phyloP scores from a whole-genome alignment of 2,329 filamentous ascomycete genomes.

The Trichoderma harzianum region DNA sequence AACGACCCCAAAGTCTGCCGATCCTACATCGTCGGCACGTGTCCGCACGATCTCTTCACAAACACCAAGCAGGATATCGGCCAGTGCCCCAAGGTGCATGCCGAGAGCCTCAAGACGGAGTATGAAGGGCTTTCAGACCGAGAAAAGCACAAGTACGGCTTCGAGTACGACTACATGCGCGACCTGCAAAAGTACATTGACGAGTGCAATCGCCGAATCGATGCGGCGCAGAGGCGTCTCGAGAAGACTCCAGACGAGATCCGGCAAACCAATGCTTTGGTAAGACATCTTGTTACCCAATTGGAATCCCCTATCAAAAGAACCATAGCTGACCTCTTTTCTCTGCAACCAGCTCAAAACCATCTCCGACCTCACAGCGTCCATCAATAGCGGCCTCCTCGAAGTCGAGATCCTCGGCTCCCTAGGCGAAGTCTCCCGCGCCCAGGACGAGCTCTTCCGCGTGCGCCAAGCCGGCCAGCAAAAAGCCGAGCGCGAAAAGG shows the following conservation, averaged over 20 bases:
- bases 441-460: constrained; percentile 84
- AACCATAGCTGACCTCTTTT: not conserved
- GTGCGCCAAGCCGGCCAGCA: constrained; percentile 75
- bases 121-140: constrained; percentile 71
- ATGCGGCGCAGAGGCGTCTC: constrained; percentile 79
- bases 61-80: constrained; percentile 98
- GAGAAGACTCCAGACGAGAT: constrained; percentile 99
- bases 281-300: constrained; percentile 30
- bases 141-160: constrained; percentile 76
- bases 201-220: constrained; percentile 92
- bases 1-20: constrained; percentile 92
- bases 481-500: constrained; percentile 80
- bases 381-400: constrained; percentile 75
- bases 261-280: constrained; percentile 83
- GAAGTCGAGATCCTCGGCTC: constrained; percentile 86
- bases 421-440: constrained; percentile 73
- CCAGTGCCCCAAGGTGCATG: constrained; percentile 82
- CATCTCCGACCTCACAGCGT: constrained; percentile 76
- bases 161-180: constrained; percentile 94
- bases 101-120: constrained; percentile 81
- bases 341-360: constrained; percentile 57
- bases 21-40: constrained; percentile 89
- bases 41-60: constrained; percentile 97
- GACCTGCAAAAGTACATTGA: constrained; percentile 97
- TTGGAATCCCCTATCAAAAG: not conserved